A percentile compares a stretch with the other conserved stretches of the same genome.
These are phyloP conservation scores for Anthostomella pinea DNA, from an alignment of 2,329 filamentous ascomycete species.

Conservation along the genomic window DNA sequence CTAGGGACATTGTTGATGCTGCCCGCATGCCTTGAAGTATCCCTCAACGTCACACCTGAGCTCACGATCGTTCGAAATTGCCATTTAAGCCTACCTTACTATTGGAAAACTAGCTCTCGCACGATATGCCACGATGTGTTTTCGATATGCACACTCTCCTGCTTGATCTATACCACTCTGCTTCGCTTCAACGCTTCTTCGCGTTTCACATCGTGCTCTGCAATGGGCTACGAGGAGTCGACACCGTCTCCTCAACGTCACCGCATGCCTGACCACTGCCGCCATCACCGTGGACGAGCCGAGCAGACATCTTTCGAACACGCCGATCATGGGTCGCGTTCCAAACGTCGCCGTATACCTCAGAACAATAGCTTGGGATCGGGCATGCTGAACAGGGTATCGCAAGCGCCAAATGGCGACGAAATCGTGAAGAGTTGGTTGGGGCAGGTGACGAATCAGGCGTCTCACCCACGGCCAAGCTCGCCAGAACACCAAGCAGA, in stretches of 20 bases:
- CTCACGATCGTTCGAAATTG: slow-evolving; percentile 2
- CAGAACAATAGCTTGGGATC: slow-evolving; percentile 7
- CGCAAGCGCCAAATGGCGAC: slow-evolving; percentile 17
- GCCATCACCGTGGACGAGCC: slow-evolving; percentile 5
- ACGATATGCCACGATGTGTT: neutral
- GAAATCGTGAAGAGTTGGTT: slow-evolving; percentile 29
- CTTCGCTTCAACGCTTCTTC: slow-evolving; percentile 23
- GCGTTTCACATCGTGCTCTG: slow-evolving; percentile 23
- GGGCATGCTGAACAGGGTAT: slow-evolving; percentile 20
- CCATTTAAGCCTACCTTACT: neutral
- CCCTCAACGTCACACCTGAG: neutral
- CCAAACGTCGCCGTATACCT: slow-evolving; percentile 16
- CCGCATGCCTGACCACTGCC: slow-evolving; percentile 20
- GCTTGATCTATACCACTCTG: slow-evolving; percentile 10
- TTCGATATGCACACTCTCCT: slow-evolving; percentile 3
- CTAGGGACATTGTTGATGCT: no score
- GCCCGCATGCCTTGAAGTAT: no score
- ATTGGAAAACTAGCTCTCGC: neutral
- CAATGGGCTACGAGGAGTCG: slow-evolving; percentile 23
- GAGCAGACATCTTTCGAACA: slow-evolving; percentile 7
- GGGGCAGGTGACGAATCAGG: slow-evolving; percentile 16
- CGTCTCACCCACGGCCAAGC: slow-evolving; percentile 9
- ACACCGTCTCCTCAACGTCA: slow-evolving; percentile 20
- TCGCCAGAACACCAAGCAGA: slow-evolving; percentile 15
- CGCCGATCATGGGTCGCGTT: slow-evolving; percentile 6